phyloP scores from a whole-genome alignment of 352 stramenopile species.

The Phytophthora tentaculata region DNA sequence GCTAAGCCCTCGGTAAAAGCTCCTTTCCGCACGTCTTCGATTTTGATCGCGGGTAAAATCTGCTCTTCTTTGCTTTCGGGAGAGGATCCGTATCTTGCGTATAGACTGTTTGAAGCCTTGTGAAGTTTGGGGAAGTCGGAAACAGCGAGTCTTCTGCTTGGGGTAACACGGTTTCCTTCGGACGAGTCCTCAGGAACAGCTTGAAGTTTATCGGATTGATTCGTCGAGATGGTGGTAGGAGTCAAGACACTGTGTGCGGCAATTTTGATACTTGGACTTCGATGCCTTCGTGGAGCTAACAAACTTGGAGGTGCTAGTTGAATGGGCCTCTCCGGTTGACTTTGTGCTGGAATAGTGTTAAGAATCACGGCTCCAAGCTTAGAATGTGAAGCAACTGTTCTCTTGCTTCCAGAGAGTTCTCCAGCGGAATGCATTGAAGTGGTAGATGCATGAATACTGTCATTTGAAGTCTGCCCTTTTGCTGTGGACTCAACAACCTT shows the following conservation, averaged over 20 bases:
- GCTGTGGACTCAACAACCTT: too few relatives aligned
- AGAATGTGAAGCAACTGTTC: neutral
- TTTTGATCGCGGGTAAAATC: slow-evolving; percentile 38
- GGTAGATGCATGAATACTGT: slow-evolving; percentile 15
- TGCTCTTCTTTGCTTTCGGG: slow-evolving; percentile 22
- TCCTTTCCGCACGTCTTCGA: slow-evolving; percentile 62
- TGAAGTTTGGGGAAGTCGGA: slow-evolving; percentile 41
- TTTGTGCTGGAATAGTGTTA: neutral
- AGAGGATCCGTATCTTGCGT: slow-evolving; percentile 38
- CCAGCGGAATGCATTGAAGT: neutral
- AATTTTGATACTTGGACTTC: slow-evolving; percentile 41
- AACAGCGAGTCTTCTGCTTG: slow-evolving; percentile 43
- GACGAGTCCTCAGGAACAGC: neutral
- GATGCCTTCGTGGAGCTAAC: slow-evolving; percentile 23
- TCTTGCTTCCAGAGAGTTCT: slow-evolving; percentile 12
- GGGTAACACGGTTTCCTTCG: neutral
- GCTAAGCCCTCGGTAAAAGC: slow-evolving; percentile 58
- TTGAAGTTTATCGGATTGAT: slow-evolving; percentile 24
- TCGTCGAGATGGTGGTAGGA: slow-evolving; percentile 6
- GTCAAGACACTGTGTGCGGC: slow-evolving; percentile 46
- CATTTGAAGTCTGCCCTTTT: slow-evolving; percentile 54
- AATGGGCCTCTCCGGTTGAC: neutral
- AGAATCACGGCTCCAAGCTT: neutral
- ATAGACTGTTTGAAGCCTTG: slow-evolving; percentile 47
- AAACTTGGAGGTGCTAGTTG: slow-evolving; percentile 15